phyloP scores from a whole-genome alignment of 164 flowering plant species.

The Kingdonia uniflora region DNA sequence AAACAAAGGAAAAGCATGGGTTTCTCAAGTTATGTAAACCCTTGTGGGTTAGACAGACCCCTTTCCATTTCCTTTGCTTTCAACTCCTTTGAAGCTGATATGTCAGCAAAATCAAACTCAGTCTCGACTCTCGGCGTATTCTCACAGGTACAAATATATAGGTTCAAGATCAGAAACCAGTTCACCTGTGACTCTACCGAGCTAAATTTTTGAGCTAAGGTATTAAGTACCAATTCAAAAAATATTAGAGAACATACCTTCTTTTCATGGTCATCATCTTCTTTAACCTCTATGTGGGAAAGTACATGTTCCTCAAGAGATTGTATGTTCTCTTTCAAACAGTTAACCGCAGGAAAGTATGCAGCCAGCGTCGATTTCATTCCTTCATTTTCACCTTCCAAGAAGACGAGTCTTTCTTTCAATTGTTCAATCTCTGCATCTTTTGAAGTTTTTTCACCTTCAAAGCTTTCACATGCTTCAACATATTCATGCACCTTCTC shows the following conservation, averaged over 20 bases:
- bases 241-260: slow-evolving; percentile 25
- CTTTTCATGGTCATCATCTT: slow-evolving; percentile 15
- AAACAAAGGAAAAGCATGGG: too few species aligned
- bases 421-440: slow-evolving; percentile 34
- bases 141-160: too few species aligned
- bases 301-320: slow-evolving; percentile 53
- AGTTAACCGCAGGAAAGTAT: slow-evolving; percentile 38
- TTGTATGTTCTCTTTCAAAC: slow-evolving; percentile 39
- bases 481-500: slow-evolving; percentile 56
- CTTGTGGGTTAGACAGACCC: too few species aligned
- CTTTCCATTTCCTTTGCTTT: too few species aligned
- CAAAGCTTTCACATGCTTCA: slow-evolving; percentile 37
- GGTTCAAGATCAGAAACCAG: too few species aligned
- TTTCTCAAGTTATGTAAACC: too few species aligned
- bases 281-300: slow-evolving; percentile 19
- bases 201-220: too few species aligned
- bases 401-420: slow-evolving; percentile 29
- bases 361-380: slow-evolving; percentile 43
- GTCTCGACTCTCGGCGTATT: too few species aligned
- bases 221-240: too few species aligned
- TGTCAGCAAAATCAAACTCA: too few species aligned
- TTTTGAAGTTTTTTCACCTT: slow-evolving; percentile 35
- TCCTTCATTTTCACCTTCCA: slow-evolving; percentile 51
- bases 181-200: too few species aligned
- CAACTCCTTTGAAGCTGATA: too few species aligned